A percentile compares a stretch with the other conserved stretches of the same genome.
These are phyloP conservation scores for Mortierella sp. DNA, from an alignment of 371 early-diverging fungal species.

Conservation along the genomic window DNA sequence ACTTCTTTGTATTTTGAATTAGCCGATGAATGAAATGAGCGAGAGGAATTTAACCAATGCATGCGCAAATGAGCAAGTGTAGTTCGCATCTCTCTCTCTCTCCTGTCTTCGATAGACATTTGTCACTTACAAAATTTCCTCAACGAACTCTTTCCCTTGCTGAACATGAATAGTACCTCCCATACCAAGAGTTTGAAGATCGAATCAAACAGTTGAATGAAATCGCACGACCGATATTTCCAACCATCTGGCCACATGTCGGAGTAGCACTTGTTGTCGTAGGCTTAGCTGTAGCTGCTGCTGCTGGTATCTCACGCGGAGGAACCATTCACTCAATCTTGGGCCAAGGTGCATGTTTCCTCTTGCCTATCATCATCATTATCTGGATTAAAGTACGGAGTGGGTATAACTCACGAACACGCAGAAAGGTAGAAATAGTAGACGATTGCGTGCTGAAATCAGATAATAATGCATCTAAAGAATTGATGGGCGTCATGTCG, in stretches of 20 bases:
- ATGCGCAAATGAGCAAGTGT: neutral
- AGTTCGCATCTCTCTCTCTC: neutral
- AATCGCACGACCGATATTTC: constrained; percentile 31
- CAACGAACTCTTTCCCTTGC: neutral
- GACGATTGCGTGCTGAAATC: neutral
- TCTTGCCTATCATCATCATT: constrained; percentile 31
- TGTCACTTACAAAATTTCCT: neutral
- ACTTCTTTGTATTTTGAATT: neutral
- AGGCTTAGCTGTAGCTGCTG: constrained; percentile 6
- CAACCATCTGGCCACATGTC: constrained; percentile 37
- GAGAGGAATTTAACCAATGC: neutral
- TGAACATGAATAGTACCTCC: constrained; percentile 26
- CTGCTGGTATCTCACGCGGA: constrained; percentile 11
- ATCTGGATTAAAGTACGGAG: constrained; percentile 35
- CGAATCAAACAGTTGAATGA: constrained; percentile 31
- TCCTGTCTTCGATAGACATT: neutral
- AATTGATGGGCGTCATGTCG: neutral
- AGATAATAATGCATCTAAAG: neutral
- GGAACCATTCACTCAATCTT: constrained; percentile 13
- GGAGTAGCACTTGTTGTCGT: constrained; percentile 5
- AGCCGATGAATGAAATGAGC: neutral
- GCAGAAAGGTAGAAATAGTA: constrained; percentile 12
- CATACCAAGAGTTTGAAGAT: constrained; percentile 37
- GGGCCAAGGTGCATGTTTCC: constrained; percentile 43
- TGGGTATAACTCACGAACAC: constrained; percentile 9